phyloP scores from a whole-genome alignment of 805 yeast genomes.

The Ogataea nakhonphanomensis region DNA sequence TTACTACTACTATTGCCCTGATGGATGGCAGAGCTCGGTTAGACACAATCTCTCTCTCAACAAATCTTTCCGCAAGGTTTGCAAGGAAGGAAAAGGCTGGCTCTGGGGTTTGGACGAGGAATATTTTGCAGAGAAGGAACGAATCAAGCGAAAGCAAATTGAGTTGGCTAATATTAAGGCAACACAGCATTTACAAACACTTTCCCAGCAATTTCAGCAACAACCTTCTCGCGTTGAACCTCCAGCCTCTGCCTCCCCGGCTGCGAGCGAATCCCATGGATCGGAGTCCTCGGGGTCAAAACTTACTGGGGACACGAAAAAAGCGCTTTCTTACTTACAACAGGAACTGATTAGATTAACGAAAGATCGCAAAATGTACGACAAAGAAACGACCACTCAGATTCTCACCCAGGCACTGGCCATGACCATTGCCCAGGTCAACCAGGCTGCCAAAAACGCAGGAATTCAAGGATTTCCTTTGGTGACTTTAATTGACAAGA shows the following conservation, averaged over 20 bases:
- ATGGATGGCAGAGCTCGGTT: conserved; percentile 96
- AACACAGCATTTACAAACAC: conserved; percentile 16
- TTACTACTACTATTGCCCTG: conserved; percentile 88
- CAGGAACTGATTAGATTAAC: conserved; percentile 80
- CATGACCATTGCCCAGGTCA: conserved; percentile 86
- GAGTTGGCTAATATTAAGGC: conserved; percentile 45
- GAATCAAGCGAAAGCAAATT: conserved; percentile 57
- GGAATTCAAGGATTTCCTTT: conserved; percentile 78
- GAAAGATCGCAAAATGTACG: conserved; percentile 70
- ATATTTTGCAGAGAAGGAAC: conserved; percentile 78
- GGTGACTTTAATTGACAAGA: conserved; percentile 72
- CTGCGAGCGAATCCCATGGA: conserved; percentile 21
- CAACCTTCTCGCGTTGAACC: conserved; percentile 17
- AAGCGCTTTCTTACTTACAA: conserved; percentile 78
- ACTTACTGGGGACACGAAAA: conserved; percentile 58
- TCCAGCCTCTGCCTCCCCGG: not conserved
- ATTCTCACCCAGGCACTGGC: conserved; percentile 88
- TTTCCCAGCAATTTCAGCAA: conserved; percentile 24
- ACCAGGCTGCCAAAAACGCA: conserved; percentile 81
- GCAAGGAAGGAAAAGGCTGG: conserved; percentile 93
- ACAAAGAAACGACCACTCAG: conserved; percentile 78
- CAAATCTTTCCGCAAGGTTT: conserved; percentile 76
- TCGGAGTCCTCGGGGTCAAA: conserved; percentile 14
- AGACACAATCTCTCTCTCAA: conserved; percentile 85
- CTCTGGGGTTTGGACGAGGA: conserved; percentile 89